phyloP scores from a whole-genome alignment of 1,284 basidiomycete genomes.

The Pseudozyma tsukubaensis region DNA sequence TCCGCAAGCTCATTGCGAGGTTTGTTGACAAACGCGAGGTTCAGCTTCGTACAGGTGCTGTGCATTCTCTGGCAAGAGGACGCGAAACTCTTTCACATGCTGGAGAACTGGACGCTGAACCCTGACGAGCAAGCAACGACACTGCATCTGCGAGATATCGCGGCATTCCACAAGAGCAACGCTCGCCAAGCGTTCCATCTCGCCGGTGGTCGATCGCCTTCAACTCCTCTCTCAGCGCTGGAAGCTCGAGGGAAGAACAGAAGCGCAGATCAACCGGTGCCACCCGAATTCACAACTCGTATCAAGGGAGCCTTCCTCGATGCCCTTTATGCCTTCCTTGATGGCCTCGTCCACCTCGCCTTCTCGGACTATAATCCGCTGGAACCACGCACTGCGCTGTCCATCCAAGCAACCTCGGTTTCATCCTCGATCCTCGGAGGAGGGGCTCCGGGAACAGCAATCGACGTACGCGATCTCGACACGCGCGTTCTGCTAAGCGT shows the following conservation, averaged over 20 bases:
- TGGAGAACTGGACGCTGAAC: constrained; percentile 86
- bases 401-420: constrained; percentile 49
- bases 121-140: constrained; percentile 71
- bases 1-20: constrained; percentile 75
- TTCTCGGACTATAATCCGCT: constrained; percentile 70
- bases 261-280: constrained; percentile 26
- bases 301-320: constrained; percentile 90
- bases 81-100: constrained; percentile 81
- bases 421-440: no score
- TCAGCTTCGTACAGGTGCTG: constrained; percentile 87
- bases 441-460: constrained; percentile 36
- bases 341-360: constrained; percentile 86
- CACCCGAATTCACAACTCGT: constrained; percentile 71
- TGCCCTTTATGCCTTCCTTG: constrained; percentile 85
- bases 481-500: constrained; percentile 87
- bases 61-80: constrained; percentile 85
- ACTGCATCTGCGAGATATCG: constrained; percentile 78
- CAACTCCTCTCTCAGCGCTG: constrained; percentile 18
- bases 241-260: constrained; percentile 28
- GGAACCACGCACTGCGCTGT: constrained; percentile 49
- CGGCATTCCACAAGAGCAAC: constrained; percentile 84
- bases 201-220: constrained; percentile 76
- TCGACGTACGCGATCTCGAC: constrained; percentile 72
- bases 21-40: constrained; percentile 83
- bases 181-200: constrained; percentile 83